Conservation (phyloP, 371 early-diverging fungal species). For the Racocetra persica region DNA sequence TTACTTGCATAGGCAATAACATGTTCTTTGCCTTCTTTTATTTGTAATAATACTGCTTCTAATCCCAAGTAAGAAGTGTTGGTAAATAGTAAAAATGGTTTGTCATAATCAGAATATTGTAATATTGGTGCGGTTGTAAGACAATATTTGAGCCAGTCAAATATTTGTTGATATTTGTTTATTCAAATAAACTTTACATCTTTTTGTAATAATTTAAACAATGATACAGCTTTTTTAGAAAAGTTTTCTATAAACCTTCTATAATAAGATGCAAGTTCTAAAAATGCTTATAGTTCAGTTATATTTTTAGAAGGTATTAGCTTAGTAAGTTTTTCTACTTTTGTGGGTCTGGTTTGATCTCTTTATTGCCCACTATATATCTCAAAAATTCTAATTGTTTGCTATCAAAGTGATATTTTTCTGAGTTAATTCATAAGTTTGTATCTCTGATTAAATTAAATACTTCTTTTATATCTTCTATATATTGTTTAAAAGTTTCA, state of each 20-base stretch:
- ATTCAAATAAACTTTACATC: slow-evolving; percentile 46
- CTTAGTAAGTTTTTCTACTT: not conserved
- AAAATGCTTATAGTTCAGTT: slow-evolving; percentile 51
- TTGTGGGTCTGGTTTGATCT: slow-evolving; percentile 39
- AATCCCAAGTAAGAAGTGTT: too few species aligned
- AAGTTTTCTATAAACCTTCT: slow-evolving; percentile 52
- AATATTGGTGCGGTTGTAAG: slow-evolving; percentile 44
- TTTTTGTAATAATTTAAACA: slow-evolving; percentile 53
- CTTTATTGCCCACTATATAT: slow-evolving; percentile 10
- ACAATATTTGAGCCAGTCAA: slow-evolving; percentile 45
- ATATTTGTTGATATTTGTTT: slow-evolving; percentile 43
- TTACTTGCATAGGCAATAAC: too few species aligned
- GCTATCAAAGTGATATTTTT: slow-evolving; percentile 31
- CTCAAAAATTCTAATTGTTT: slow-evolving; percentile 7
- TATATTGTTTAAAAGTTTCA: not conserved
- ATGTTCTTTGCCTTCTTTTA: too few species aligned
- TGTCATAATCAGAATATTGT: slow-evolving; percentile 46
- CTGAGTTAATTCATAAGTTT: not conserved
- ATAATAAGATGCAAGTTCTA: slow-evolving; percentile 54
- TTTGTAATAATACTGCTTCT: too few species aligned
- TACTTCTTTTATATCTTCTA: slow-evolving; percentile 12
- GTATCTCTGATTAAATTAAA: not conserved
- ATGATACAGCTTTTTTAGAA: slow-evolving; percentile 52
- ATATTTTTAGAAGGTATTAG: slow-evolving; percentile 45
- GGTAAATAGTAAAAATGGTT: too few species aligned